Percentiles rank a stretch among this genome's conserved stretches.
Evolutionary conservation across 2,329 filamentous ascomycete species (phyloP).

Genomic region (Coniosporium tulheliwenetii): DNA sequence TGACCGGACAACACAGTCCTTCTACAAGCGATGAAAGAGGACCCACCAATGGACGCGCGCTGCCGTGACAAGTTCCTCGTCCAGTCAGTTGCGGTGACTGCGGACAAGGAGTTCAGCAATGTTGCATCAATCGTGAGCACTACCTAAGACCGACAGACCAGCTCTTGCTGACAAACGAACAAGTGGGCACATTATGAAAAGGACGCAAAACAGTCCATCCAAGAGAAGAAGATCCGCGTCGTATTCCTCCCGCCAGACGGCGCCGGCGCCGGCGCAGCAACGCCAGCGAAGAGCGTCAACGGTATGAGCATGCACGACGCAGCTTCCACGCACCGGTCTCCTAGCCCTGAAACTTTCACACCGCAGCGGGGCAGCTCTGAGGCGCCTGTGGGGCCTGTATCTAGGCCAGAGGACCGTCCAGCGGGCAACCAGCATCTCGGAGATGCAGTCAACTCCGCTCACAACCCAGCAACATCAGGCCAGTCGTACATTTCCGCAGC

Average conservation of each 20-base stretch:
- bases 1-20: constrained; percentile 44
- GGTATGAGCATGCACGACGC: constrained; percentile 19
- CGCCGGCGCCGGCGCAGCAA: constrained; percentile 18
- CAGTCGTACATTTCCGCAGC: constrained; percentile 25
- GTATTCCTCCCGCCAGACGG: constrained; percentile 58
- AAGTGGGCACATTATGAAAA: constrained; percentile 66
- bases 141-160: background rate
- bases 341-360: constrained; percentile 34
- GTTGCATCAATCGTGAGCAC: constrained; percentile 63
- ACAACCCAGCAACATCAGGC: constrained; percentile 22
- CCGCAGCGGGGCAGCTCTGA: constrained; percentile 20
- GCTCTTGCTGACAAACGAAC: constrained; percentile 4
- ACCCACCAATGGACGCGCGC: constrained; percentile 70
- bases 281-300: constrained; percentile 11
- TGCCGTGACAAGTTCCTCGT: constrained; percentile 98
- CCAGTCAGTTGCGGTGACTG: constrained; percentile 71
- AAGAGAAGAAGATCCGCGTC: constrained; percentile 94
- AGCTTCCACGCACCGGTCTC: constrained; percentile 40
- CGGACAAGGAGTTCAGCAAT: constrained; percentile 71
- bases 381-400: constrained; percentile 18
- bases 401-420: constrained; percentile 21
- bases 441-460: constrained; percentile 22
- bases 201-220: constrained; percentile 58
- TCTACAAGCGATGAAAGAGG: constrained; percentile 94
- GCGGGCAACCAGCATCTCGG: constrained; percentile 22